Evolutionary conservation across 2,329 filamentous ascomycete genomes (phyloP), one percentile per base, ranked within the genome.

Genomic region (Penicillium sp.): DNA sequence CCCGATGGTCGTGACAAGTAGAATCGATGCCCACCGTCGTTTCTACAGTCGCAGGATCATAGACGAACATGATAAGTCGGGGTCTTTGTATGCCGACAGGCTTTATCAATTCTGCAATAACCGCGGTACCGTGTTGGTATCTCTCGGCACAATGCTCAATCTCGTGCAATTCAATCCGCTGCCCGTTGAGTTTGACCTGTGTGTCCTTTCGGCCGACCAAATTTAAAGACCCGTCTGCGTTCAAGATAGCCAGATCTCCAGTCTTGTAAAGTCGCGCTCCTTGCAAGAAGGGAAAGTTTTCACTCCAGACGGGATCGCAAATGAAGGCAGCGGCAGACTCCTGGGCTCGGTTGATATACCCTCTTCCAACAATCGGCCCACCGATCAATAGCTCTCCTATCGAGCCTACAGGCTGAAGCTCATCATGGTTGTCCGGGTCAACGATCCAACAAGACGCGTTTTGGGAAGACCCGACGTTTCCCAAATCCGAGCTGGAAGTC

Each of bases 151-250:
- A 38, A 48, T 61, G 53, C 44, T 69, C 67, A 22, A 69, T 55
- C 49, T 68, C 65, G 6, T 58, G 61, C 2, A 67, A 54, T 43
- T 70, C 67, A 13, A 70, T 54, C 7, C 67, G 56, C 38, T 69
- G 66, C 2, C 67, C 67, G 22, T 61, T 56, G 3, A 69, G 26
- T 42, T 70, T 69, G 21, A 68, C 61, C 53, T 70, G 67, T 5
- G 21, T 21, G 21, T 21, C 21, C 21, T 21, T 21, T 21, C 21
- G 21, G 21, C 21, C 21, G 21, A 21, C 52, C 38, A 65, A 69
- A 15, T 53, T 43, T 6, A 67, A 55, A 6, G 54, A 58, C 6
- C 64, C 64, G 43, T 67, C 61, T 1, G 56, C 48, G 34, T 64
- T 58, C 37, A 64, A 63, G 43, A 51, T 54, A 9, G 62, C 62